phyloP scores from a whole-genome alignment of 306 rosid genomes.

The Styphnolobium japonicum region DNA sequence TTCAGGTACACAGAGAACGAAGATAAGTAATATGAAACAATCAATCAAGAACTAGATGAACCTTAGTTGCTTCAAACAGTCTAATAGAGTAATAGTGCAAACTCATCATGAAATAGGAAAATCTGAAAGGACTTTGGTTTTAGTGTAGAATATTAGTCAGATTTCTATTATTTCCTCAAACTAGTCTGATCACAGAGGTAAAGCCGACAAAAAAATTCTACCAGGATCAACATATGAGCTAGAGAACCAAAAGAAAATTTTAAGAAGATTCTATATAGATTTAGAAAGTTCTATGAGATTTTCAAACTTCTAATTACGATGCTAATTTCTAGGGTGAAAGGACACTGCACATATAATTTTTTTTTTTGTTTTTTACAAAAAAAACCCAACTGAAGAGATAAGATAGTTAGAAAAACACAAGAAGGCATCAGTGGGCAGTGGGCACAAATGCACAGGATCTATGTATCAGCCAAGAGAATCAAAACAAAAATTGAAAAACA shows the following conservation, averaged over 20 bases:
- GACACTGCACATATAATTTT: background rate
- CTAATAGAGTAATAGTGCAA: background rate
- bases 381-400: background rate
- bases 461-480: background rate
- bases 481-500: background rate
- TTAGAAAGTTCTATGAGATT: background rate
- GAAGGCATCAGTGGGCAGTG: background rate
- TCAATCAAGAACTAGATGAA: background rate
- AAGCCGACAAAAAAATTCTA: background rate
- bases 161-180: background rate
- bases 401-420: background rate
- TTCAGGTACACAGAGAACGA: background rate
- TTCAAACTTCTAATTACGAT: background rate
- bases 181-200: background rate
- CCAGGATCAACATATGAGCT: background rate
- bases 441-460: background rate
- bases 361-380: no score
- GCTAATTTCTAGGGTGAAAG: background rate
- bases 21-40: background rate
- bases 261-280: background rate
- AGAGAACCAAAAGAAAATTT: background rate
- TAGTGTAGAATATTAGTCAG: background rate
- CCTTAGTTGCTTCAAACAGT: background rate
- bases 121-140: background rate
- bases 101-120: background rate